Evolutionary conservation across 352 stramenopile species (phyloP).

Genomic region (Aphanomyces stellatus): DNA sequence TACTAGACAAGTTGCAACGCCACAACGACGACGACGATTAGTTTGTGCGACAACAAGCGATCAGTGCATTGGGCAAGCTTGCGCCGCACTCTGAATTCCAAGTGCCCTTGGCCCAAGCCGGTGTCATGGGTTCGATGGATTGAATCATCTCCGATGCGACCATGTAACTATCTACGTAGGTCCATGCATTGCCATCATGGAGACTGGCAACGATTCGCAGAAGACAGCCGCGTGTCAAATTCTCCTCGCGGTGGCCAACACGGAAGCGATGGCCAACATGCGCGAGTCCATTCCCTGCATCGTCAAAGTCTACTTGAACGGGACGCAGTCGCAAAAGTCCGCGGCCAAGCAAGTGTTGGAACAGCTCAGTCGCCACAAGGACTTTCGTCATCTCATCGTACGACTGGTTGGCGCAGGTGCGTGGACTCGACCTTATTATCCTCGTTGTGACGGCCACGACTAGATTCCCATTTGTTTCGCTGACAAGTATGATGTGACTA

Average conservation of each 20-base stretch:
- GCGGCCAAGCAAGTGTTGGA: constrained; percentile 17
- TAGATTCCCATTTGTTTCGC: no score
- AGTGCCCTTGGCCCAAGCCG: constrained; percentile 14
- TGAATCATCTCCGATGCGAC: not conserved
- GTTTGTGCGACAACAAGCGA: constrained; percentile 17
- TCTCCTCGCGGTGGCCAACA: not conserved
- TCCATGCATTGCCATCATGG: constrained; percentile 16
- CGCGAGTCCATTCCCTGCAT: not conserved
- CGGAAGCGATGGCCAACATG: constrained; percentile 8
- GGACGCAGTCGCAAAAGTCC: constrained; percentile 10
- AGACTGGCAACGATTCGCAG: constrained; percentile 14
- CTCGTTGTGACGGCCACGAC: no score
- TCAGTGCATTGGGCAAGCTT: constrained; percentile 17
- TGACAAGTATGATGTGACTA: no score
- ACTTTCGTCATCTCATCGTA: no score
- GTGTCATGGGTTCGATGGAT: constrained; percentile 4
- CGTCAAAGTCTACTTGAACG: constrained; percentile 16
- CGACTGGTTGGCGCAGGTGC: not conserved
- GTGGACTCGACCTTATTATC: no score
- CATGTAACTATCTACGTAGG: not conserved
- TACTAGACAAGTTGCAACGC: not conserved
- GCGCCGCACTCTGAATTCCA: constrained; percentile 17
- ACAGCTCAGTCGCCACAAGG: constrained; percentile 9
- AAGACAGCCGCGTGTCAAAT: constrained; percentile 14
- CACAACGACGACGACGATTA: not conserved